Percentiles rank a stretch among this genome's conserved stretches.
phyloP scores from a whole-genome alignment of 2,329 filamentous ascomycete species.

The Sodiomyces alkalinus region DNA sequence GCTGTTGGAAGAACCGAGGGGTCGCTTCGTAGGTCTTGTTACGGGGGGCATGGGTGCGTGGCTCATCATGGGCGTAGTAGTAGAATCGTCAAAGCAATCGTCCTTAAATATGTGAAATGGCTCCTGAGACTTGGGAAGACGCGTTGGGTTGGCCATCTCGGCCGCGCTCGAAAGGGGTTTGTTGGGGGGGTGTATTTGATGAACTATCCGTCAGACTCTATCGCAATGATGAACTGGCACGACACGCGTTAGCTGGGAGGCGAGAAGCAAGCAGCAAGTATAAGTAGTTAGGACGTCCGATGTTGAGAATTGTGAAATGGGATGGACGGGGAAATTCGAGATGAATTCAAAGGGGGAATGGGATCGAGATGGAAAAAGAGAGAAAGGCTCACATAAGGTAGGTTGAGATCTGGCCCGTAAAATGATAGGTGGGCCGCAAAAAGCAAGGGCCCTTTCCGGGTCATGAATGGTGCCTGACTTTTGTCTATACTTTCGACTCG shows the following conservation, averaged over 20 bases:
- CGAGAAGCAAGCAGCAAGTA: too few relatives aligned
- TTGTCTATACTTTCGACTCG: too few relatives aligned
- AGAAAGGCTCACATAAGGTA: conserved; percentile 9
- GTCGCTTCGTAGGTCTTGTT: conserved; percentile 29
- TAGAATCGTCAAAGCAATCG: conserved; percentile 27
- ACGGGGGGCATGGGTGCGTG: conserved; percentile 40
- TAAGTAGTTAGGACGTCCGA: too few relatives aligned
- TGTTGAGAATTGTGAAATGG: background rate
- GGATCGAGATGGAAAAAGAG: conserved; percentile 6
- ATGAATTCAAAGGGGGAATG: conserved; percentile 8
- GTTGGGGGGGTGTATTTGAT: background rate
- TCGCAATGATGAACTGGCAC: too few relatives aligned
- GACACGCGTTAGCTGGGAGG: too few relatives aligned
- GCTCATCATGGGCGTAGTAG: conserved; percentile 36
- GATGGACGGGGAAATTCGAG: background rate
- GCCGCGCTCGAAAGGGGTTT: conserved; percentile 14
- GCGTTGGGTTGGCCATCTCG: conserved; percentile 38
- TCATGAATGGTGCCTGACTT: too few relatives aligned
- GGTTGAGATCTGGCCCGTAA: conserved; percentile 7
- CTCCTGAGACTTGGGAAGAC: conserved; percentile 28
- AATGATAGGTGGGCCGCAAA: conserved; percentile 10
- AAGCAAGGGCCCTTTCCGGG: conserved; percentile 8
- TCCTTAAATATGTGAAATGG: conserved; percentile 38
- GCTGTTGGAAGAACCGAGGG: conserved; percentile 34
- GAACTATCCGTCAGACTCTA: too few relatives aligned